Base-by-base conservation (phyloP, 2,329 filamentous ascomycete species). In the Monosporascus sp. region DNA sequence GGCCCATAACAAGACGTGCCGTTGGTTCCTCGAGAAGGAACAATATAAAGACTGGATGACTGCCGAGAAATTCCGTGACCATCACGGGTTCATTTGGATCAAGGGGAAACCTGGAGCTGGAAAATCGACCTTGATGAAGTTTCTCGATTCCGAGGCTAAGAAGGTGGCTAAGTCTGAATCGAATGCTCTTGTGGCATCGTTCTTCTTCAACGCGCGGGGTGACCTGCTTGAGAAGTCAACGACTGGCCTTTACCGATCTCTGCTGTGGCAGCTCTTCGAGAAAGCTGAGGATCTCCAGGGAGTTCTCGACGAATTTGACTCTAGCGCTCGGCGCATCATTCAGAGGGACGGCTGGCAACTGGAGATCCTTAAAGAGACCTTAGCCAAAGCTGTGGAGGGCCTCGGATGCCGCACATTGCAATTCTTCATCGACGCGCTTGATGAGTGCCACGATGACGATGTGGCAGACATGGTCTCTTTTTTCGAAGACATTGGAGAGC, bases 171-270 rank as follows among this genome's bases (percentile, higher is more conserved):
- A 31, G 27, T 31, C 27, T 9, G 4, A 31, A 1, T 8, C 27
- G 9, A 11, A 11, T 11, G 27, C 9, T 3, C 3, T 31, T 31
- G 27, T 31, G 27, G 27, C 4, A 31, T 31, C 27, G 9, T 60
- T 54, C 46, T 65, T 63, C 43, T 64, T 65, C 43, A 62, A 62
- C 37, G 55, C 58, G 17, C 55, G 60, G 3, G 62, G 62, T 3
- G 40, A 9, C 3, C 8, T 7, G 11, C 56, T 63, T 1, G 62
- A 65, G 37, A 64, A 60, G n/a, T 54, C 57, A 7, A 49, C 54
- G 4, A 20, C 53, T 14, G 63, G 63, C 4, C 56, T 64, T 51
- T 49, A 59, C 11, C 58, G 58, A 2, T 63, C 57, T 1, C 48
- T 64, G 0, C 27, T 60, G 22, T 58, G 56, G 37, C 61, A 65